Evolutionary conservation across 2,329 filamentous ascomycete genomes (phyloP), one percentile per base, ranked within the genome.

Genomic region (Chaetomiaceae sp.): DNA sequence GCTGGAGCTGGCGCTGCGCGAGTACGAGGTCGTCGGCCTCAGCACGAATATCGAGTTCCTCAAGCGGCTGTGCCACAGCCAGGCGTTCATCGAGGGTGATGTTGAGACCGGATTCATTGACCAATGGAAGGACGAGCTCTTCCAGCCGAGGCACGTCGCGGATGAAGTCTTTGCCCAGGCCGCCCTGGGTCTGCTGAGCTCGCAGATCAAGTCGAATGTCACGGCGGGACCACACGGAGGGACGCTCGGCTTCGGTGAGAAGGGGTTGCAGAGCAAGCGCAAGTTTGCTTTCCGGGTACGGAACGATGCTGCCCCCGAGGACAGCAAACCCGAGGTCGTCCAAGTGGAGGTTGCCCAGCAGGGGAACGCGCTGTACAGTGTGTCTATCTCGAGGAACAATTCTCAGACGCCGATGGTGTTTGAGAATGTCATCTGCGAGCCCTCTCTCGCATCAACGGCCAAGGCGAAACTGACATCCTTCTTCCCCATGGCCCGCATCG

Each of bases 91-190:
- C 52, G 80, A 80, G 10, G 94, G 92, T 8, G 84, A 94, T 18
- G 90, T 99, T 13, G 92, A 99, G 70, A 99, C 94, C 0, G 92
- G 92, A 1, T 99, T 96, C 67, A 97, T 99, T 60, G 85, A 91
- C 50, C 96, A 95, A 69, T 87, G 95, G 73, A 80, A 81, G 54
- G 79, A 84, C 10, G 86, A 90, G 59, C 79, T 99, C 1, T 97
- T 97, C 67, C 75, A 76, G 20, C 78, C 80, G 1, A 71, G 80
- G 11, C 67, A 69, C 0, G 78, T 87, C 30, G 75, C 80, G 18
- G 78, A 85, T 38, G 90, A 96, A 70, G 81, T 90, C 2, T 89
- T 90, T 60, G 85, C 86, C 0, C 94, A 99, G 73, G 91, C 90
- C 8, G 91, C 91, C 0, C 75, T 99, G 9, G 89, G 86, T 8